phyloP scores from a whole-genome alignment of 2,329 filamentous ascomycete species.

The Samsoniella hepiali region DNA sequence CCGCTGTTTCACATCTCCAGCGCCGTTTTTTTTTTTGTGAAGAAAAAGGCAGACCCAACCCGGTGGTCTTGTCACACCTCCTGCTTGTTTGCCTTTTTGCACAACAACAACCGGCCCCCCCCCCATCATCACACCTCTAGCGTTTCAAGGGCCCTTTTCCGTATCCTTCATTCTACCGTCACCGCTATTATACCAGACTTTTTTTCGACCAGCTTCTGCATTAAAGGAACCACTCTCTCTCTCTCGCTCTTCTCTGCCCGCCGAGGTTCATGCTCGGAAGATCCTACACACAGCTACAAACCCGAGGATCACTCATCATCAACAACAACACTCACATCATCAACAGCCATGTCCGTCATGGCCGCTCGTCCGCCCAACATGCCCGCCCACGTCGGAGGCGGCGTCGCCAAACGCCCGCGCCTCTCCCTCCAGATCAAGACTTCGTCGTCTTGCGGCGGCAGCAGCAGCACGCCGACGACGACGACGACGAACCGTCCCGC shows the following conservation, averaged over 20 bases:
- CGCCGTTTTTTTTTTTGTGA: no score
- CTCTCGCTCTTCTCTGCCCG: no score
- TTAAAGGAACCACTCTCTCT: not conserved
- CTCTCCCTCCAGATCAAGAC: constrained; percentile 56
- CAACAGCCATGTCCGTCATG: constrained; percentile 30
- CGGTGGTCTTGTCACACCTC: not conserved
- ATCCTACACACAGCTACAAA: not conserved
- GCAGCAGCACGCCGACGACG: not conserved
- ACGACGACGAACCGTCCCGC: constrained; percentile 31
- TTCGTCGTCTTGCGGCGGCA: constrained; percentile 36
- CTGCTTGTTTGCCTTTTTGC: not conserved
- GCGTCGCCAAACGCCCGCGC: constrained; percentile 48
- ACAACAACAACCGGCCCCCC: not conserved
- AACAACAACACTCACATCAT: not conserved
- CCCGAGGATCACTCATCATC: not conserved
- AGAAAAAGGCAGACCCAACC: not conserved
- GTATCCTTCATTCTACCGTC: not conserved
- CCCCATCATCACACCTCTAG: not conserved
- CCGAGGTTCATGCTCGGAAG: not conserved
- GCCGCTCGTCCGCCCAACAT: constrained; percentile 29
- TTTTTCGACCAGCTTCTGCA: not conserved
- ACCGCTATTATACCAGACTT: not conserved
- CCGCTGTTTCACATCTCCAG: not conserved
- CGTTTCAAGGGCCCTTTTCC: not conserved
- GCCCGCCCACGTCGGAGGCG: constrained; percentile 25